phyloP scores from a whole-genome alignment of 2,329 filamentous ascomycete genomes.

The Pseudogymnoascus sp. region DNA sequence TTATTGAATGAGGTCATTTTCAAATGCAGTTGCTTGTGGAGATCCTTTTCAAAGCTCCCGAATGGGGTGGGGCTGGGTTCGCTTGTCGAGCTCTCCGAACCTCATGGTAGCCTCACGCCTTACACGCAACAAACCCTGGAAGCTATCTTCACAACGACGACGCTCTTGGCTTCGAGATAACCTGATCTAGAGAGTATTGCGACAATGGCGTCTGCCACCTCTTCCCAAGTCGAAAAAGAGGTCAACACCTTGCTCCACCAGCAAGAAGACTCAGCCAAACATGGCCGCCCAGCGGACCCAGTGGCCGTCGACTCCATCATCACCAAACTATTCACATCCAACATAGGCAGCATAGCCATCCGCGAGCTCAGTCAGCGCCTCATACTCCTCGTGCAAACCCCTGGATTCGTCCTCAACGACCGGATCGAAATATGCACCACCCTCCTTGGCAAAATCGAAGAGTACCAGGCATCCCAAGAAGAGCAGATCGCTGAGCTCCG shows the following conservation, averaged over 20 bases:
- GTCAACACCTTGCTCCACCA: conserved; percentile 35
- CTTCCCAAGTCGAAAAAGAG: conserved; percentile 36
- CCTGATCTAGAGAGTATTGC: not conserved
- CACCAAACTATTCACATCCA: conserved; percentile 25
- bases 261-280: conserved; percentile 34
- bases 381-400: conserved; percentile 49
- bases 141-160: not conserved
- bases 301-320: conserved; percentile 25
- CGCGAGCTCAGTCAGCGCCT: conserved; percentile 39
- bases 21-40: not conserved
- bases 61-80: not conserved
- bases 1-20: not conserved
- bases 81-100: not conserved
- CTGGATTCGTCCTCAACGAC: conserved; percentile 50
- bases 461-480: conserved; percentile 56
- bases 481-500: conserved; percentile 76
- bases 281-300: conserved; percentile 16
- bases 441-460: conserved; percentile 54
- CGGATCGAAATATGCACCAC: conserved; percentile 68
- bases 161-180: not conserved
- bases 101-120: not conserved
- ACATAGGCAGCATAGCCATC: conserved; percentile 27
- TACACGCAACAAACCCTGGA: not conserved
- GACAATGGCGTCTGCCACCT: conserved; percentile 29
- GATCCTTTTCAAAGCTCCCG: not conserved